These are phyloP conservation scores for Magnaporthales sp. DNA, from an alignment of 2,329 filamentous ascomycete species.

Conservation along the genomic window DNA sequence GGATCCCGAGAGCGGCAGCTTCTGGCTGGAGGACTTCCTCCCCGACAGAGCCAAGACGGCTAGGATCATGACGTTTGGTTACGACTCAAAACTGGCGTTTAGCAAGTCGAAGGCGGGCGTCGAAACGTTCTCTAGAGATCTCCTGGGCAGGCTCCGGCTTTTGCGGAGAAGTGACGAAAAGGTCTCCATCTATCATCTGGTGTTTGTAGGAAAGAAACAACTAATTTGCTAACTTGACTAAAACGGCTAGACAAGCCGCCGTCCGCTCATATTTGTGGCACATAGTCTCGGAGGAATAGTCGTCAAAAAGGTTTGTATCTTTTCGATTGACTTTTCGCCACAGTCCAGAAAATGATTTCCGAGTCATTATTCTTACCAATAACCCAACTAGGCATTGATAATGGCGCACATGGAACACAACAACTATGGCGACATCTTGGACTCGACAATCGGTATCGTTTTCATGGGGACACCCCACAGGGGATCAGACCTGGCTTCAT, in stretches of 20 bases:
- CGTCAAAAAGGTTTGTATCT: not conserved
- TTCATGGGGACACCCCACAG: not conserved
- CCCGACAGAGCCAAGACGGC: not conserved
- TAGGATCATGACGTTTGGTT: constrained; percentile 2
- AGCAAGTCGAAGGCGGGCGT: not conserved
- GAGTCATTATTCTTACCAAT: not conserved
- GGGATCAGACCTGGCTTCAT: not conserved
- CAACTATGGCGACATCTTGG: not conserved
- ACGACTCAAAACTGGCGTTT: not conserved
- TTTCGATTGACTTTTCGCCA: not conserved
- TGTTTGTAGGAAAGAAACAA: not conserved
- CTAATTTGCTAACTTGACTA: not conserved
- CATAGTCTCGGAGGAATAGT: not conserved
- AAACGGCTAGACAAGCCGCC: not conserved
- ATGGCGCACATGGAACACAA: not conserved
- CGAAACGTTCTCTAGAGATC: not conserved
- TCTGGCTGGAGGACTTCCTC: constrained; percentile 2
- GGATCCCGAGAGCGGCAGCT: not conserved
- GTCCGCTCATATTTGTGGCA: not conserved
- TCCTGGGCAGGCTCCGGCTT: not conserved
- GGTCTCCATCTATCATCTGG: not conserved
- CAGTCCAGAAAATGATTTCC: not conserved
- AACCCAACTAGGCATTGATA: not conserved
- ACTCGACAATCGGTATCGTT: not conserved
- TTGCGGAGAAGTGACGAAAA: not conserved